Evolutionary conservation across 129 eudicot genomes (phyloP).

Genomic region (Lactuca saligna): DNA sequence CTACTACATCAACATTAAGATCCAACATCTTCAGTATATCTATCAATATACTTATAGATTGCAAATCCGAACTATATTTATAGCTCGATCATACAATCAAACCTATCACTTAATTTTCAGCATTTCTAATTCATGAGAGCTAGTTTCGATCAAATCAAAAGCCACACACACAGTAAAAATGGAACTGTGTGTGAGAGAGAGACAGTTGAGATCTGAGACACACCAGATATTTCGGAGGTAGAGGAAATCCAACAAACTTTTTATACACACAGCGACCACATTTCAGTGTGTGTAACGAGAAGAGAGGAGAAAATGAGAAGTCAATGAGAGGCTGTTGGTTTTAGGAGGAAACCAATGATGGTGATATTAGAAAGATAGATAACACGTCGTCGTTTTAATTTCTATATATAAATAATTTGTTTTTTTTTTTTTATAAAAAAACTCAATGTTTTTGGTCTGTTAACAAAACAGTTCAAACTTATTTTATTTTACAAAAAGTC

Average conservation of each 20-base stretch:
- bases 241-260: constrained; percentile 28
- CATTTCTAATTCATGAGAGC: constrained; percentile 27
- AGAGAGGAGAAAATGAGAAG: constrained; percentile 15
- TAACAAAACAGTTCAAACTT: too few species aligned
- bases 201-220: constrained; percentile 27
- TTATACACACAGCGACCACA: constrained; percentile 25
- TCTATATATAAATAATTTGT: too few species aligned
- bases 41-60: constrained; percentile 11
- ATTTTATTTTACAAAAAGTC: too few species aligned
- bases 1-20: constrained; percentile 50
- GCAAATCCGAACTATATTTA: neutral
- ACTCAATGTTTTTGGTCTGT: too few species aligned
- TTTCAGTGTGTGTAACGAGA: constrained; percentile 25
- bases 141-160: constrained; percentile 22
- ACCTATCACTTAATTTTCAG: neutral
- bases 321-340: constrained; percentile 30
- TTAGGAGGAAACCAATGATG: constrained; percentile 15
- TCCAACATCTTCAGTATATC: constrained; percentile 47
- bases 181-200: constrained; percentile 20
- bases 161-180: constrained; percentile 19
- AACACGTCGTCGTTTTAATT: constrained; percentile 18
- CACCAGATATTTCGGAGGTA: constrained; percentile 22
- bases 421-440: too few species aligned
- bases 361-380: neutral
- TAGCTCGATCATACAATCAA: constrained; percentile 8